A percentile compares a stretch with the other conserved stretches of the same genome.
Conservation (phyloP, 148 eudicot genomes). For the Chenopodium album region DNA sequence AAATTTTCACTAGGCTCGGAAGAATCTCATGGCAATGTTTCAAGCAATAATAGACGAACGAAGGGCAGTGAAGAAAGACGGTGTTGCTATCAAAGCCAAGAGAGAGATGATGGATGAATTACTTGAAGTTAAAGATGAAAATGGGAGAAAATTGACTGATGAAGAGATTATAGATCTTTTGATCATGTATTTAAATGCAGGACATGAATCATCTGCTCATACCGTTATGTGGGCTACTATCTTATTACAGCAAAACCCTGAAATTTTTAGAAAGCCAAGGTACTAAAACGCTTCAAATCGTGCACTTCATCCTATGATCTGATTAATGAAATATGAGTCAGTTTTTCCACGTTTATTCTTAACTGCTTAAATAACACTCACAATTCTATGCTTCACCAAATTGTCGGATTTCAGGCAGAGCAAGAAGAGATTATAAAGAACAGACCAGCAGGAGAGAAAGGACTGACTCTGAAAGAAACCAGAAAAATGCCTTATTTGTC, state of each 20-base stretch:
- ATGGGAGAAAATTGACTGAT: conserved; percentile 66
- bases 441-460: conserved; percentile 58
- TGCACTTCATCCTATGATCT: background rate
- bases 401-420: conserved; percentile 51
- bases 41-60: conserved; percentile 56
- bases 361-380: background rate
- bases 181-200: conserved; percentile 90
- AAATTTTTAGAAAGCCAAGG: conserved; percentile 74
- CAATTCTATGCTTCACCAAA: background rate
- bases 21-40: conserved; percentile 55
- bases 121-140: conserved; percentile 64
- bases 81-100: conserved; percentile 31
- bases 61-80: conserved; percentile 36
- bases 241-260: conserved; percentile 67
- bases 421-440: conserved; percentile 66
- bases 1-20: conserved; percentile 56
- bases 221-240: conserved; percentile 85
- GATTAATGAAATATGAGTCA: background rate
- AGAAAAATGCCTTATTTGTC: conserved; percentile 81
- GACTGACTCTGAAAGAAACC: conserved; percentile 65
- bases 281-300: conserved; percentile 3
- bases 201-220: conserved; percentile 97
- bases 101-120: conserved; percentile 87
- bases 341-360: background rate
- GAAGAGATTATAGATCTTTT: conserved; percentile 82